Evolutionary conservation across 441 rosid species (phyloP).

Genomic region (Gossypium davidsonii): DNA sequence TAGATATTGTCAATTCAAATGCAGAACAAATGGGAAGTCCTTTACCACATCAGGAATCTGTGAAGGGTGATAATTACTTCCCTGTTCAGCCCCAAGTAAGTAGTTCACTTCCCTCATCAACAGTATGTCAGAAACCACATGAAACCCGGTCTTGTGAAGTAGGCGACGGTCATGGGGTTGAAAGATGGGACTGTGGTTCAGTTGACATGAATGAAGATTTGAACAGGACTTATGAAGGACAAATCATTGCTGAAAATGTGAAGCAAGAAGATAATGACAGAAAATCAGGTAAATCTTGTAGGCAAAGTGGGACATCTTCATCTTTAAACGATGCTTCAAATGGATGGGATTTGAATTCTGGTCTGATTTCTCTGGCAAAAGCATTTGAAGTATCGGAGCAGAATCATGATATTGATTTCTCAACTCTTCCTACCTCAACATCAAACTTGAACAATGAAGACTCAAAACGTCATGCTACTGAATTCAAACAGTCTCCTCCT

Average conservation of each 20-base stretch:
- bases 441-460: conserved; percentile 36
- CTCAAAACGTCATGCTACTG: conserved; percentile 36
- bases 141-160: conserved; percentile 27
- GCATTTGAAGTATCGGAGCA: conserved; percentile 29
- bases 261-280: conserved; percentile 40
- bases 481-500: conserved; percentile 46
- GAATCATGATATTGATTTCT: conserved; percentile 45
- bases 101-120: conserved; percentile 38
- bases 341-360: conserved; percentile 44
- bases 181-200: conserved; percentile 32
- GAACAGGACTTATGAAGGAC: conserved; percentile 25
- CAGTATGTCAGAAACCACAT: conserved; percentile 32
- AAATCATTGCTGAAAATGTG: conserved; percentile 26
- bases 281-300: conserved; percentile 47
- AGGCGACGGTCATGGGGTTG: conserved; percentile 21
- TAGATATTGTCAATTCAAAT: conserved; percentile 29
- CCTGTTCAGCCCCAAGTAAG: conserved; percentile 34
- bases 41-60: conserved; percentile 28
- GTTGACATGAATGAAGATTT: conserved; percentile 24
- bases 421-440: conserved; percentile 41
- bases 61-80: conserved; percentile 27
- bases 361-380: conserved; percentile 33
- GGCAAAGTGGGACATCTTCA: conserved; percentile 54
- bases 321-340: conserved; percentile 36
- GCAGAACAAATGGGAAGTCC: conserved; percentile 26